A percentile compares a stretch with the other conserved stretches of the same genome.
These are phyloP conservation scores for Microstegium vimineum DNA, from an alignment of 176 grass and related monocot species.

Conservation along the genomic window DNA sequence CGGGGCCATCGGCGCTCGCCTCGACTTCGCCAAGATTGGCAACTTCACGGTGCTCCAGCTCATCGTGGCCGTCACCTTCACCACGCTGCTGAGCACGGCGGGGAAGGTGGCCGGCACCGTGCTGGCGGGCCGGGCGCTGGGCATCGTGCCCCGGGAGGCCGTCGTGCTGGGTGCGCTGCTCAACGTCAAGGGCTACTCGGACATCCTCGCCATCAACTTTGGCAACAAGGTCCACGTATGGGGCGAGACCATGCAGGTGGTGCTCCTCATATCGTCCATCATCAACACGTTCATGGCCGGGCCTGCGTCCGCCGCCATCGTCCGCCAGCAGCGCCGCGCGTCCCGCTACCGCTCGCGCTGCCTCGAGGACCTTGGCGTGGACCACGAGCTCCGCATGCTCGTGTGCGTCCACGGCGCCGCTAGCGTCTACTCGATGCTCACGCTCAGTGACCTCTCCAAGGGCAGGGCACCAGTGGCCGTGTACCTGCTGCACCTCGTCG, in stretches of 20 bases:
- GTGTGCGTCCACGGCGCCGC: conserved; percentile 47
- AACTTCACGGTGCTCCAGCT: not conserved
- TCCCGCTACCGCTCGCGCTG: conserved; percentile 39
- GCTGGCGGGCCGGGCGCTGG: conserved; percentile 11
- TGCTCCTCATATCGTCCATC: conserved; percentile 45
- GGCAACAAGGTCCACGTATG: conserved; percentile 23
- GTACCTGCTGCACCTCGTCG: conserved; percentile 59
- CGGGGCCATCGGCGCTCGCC: conserved; percentile 31
- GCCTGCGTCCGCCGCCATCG: conserved; percentile 57
- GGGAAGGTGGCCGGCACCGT: conserved; percentile 69
- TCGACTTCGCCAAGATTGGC: conserved; percentile 34
- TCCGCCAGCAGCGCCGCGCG: conserved; percentile 35
- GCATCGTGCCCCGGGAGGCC: conserved; percentile 38
- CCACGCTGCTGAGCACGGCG: conserved; percentile 31
- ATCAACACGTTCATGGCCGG: conserved; percentile 58
- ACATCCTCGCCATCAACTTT: conserved; percentile 53
- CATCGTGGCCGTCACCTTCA: conserved; percentile 18
- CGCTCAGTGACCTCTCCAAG: conserved; percentile 34
- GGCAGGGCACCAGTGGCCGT: conserved; percentile 23
- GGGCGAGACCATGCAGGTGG: conserved; percentile 19
- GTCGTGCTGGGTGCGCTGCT: conserved; percentile 60
- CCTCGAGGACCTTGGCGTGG: conserved; percentile 42
- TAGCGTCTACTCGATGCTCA: conserved; percentile 37
- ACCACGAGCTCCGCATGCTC: conserved; percentile 57
- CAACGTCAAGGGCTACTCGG: conserved; percentile 71